A percentile compares a stretch with the other conserved stretches of the same genome.
These are phyloP conservation scores for Parasitella parasitica DNA, from an alignment of 371 early-diverging fungal species.

Conservation along the genomic window DNA sequence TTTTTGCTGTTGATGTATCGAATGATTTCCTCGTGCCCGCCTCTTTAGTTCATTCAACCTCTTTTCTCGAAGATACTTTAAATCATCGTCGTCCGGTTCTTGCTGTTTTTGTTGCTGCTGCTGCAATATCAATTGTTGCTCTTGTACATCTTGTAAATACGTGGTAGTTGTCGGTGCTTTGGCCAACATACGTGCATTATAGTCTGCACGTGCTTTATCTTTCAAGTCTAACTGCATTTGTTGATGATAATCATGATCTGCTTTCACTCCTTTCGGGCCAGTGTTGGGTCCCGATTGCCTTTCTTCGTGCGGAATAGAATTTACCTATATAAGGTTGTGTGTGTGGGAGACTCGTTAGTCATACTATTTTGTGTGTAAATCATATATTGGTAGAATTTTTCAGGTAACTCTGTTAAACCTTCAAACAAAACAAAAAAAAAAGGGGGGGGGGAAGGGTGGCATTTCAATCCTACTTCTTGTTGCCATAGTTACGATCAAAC, in stretches of 20 bases:
- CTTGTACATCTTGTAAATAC: constrained; percentile 35
- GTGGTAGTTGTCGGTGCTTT: constrained; percentile 50
- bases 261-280: constrained; percentile 61
- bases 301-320: not conserved
- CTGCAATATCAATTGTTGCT: constrained; percentile 26
- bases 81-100: constrained; percentile 32
- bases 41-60: constrained; percentile 40
- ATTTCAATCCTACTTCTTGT: not conserved
- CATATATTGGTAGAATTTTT: not conserved
- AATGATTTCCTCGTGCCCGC: constrained; percentile 18
- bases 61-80: constrained; percentile 38
- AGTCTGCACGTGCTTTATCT: constrained; percentile 21
- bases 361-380: not conserved
- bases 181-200: constrained; percentile 43
- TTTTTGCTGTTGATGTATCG: constrained; percentile 26
- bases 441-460: not conserved
- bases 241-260: constrained; percentile 50
- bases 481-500: not conserved
- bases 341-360: constrained; percentile 1
- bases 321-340: constrained; percentile 5
- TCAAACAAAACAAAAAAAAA: not conserved
- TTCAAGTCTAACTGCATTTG: constrained; percentile 27
- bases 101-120: constrained; percentile 27
- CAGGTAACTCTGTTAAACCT: not conserved
- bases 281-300: constrained; percentile 47